A percentile compares a stretch with the other conserved stretches of the same genome.
Evolutionary conservation across 176 grass and related monocot genomes (phyloP).

Genomic region (Oryza brachyantha): DNA sequence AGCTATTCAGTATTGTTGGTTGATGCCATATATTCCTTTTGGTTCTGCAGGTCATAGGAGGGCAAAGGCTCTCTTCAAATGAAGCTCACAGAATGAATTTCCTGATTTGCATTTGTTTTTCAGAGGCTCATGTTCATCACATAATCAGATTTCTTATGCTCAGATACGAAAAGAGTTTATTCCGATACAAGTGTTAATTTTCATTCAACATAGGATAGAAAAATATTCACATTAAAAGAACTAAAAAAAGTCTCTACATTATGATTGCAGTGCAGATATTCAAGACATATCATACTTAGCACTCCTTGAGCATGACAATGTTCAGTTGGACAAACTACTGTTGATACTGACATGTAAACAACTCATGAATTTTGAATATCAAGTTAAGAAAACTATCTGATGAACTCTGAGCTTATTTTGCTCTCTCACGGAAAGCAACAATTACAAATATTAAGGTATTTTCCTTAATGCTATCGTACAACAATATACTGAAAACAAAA

Average conservation of each 20-base stretch:
- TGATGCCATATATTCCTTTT: conserved; percentile 1
- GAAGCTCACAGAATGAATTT: neutral
- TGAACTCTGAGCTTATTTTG: conserved; percentile 10
- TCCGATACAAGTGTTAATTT: conserved; percentile 4
- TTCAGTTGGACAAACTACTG: neutral
- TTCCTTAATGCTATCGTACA: conserved; percentile 25
- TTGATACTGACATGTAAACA: conserved; percentile 13
- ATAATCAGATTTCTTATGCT: neutral
- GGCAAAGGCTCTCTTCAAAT: conserved; percentile 20
- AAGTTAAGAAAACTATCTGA: conserved; percentile 7
- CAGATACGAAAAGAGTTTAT: neutral
- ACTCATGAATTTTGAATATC: conserved; percentile 5
- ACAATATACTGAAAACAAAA: conserved; percentile 26
- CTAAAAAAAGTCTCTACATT: neutral
- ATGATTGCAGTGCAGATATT: neutral
- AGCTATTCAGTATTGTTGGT: conserved; percentile 1
- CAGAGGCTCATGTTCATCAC: conserved; percentile 14
- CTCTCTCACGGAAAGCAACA: conserved; percentile 5
- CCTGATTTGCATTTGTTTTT: conserved; percentile 14
- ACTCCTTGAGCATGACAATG: neutral
- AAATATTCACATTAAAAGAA: conserved; percentile 11
- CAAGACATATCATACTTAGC: neutral
- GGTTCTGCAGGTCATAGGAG: conserved; percentile 19
- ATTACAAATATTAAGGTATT: conserved; percentile 15
- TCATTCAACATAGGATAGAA: conserved; percentile 1